A percentile compares a stretch with the other conserved stretches of the same genome.
These are phyloP conservation scores for Mycena galopus DNA, from an alignment of 768 basidiomycete species.

Conservation along the genomic window DNA sequence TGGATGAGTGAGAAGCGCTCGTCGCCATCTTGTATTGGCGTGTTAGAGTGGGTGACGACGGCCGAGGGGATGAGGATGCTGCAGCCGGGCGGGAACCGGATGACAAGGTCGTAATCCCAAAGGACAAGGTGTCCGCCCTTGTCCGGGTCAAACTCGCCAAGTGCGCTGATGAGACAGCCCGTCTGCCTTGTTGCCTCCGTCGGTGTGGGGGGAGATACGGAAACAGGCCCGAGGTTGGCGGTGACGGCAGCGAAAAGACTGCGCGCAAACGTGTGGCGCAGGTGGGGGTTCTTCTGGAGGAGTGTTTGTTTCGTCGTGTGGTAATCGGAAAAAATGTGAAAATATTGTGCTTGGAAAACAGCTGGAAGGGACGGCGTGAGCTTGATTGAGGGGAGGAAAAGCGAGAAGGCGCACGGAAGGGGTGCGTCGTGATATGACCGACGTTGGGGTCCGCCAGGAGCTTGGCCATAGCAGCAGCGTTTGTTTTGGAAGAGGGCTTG, in stretches of 20 bases:
- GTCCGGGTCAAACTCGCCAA: background rate
- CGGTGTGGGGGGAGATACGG: background rate
- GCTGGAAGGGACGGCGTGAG: background rate
- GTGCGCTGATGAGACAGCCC: background rate
- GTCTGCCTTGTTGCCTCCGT: background rate
- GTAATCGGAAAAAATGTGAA: background rate
- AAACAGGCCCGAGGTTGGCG: background rate
- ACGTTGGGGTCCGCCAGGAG: background rate
- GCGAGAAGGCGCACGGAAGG: background rate
- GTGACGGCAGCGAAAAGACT: background rate
- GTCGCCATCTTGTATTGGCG: background rate
- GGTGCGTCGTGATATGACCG: background rate
- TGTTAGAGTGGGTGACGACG: background rate
- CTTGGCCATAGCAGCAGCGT: background rate
- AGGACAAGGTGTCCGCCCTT: too few species aligned
- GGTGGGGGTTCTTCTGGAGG: background rate
- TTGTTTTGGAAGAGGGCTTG: background rate
- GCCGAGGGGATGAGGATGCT: background rate
- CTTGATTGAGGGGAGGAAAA: background rate
- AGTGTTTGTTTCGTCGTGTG: background rate
- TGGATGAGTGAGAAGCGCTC: background rate
- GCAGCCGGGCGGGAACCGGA: background rate
- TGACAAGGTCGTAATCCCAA: background rate
- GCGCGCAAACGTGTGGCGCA: background rate
- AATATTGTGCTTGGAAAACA: background rate